A percentile compares a stretch with the other conserved stretches of the same genome.
Conservation (phyloP, 345 rosid species). For the Clausena lansium region DNA sequence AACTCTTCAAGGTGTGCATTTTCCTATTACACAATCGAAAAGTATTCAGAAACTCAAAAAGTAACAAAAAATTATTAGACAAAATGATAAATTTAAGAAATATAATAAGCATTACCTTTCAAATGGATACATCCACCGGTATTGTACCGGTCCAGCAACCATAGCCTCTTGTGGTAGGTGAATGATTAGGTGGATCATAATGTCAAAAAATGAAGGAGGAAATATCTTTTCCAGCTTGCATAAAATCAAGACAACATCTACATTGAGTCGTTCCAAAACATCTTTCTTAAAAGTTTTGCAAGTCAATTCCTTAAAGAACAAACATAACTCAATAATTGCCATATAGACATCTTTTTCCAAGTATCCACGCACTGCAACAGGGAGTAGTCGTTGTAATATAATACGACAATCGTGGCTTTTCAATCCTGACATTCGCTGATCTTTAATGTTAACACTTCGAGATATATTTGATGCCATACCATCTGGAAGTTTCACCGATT, state of each 20-base stretch:
- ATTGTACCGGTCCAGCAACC: too few relatives aligned
- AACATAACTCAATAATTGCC: background rate
- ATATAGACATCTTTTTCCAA: background rate
- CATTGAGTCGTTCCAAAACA: background rate
- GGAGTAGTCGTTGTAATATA: background rate
- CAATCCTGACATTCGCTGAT: too few relatives aligned
- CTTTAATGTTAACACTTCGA: background rate
- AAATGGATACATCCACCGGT: too few relatives aligned
- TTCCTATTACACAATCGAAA: background rate
- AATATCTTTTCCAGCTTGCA: background rate
- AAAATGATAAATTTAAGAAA: background rate
- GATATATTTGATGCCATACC: background rate
- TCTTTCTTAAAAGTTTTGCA: background rate
- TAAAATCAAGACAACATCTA: background rate
- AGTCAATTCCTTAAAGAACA: background rate
- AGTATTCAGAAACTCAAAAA: background rate
- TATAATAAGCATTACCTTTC: too few relatives aligned
- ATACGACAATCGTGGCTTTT: background rate
- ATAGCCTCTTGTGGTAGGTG: too few relatives aligned
- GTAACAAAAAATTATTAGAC: too few relatives aligned
- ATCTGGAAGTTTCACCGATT: background rate
- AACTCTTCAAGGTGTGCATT: background rate
- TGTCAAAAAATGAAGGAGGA: too few relatives aligned
- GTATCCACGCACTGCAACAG: background rate
- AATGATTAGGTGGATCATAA: too few relatives aligned